phyloP scores from a whole-genome alignment of 75 land plant species.

The Pinus albicaulis region DNA sequence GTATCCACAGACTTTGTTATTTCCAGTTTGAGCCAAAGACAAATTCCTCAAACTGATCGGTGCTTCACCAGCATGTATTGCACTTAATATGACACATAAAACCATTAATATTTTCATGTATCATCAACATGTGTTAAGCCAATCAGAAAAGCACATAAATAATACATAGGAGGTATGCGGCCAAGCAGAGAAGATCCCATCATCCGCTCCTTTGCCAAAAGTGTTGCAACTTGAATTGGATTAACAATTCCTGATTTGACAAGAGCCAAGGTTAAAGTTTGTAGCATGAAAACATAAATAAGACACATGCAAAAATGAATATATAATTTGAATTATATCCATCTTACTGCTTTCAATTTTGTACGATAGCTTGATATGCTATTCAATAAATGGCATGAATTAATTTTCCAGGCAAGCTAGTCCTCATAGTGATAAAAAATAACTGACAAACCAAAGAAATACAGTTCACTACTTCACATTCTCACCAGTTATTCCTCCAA shows the following conservation, averaged over 20 bases:
- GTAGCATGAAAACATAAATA: background rate
- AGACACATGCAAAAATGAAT: background rate
- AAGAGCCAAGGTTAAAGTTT: constrained; percentile 15
- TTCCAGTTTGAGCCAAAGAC: background rate
- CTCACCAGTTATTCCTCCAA: constrained; percentile 91
- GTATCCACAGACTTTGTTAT: background rate
- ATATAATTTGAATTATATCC: background rate
- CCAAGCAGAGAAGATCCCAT: constrained; percentile 66
- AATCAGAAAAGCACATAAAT: background rate
- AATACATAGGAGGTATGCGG: constrained; percentile 89
- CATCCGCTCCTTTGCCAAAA: constrained; percentile 72
- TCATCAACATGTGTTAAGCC: background rate
- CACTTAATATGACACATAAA: background rate
- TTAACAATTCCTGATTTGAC: constrained; percentile 81
- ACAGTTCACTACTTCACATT: background rate
- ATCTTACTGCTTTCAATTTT: background rate
- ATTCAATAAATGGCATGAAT: background rate
- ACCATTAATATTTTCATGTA: background rate
- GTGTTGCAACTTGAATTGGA: constrained; percentile 81
- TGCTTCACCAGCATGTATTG: background rate
- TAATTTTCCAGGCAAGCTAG: constrained; percentile 3
- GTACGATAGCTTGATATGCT: background rate
- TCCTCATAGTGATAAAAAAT: background rate
- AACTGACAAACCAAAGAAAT: constrained; percentile 3
- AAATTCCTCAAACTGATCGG: background rate